phyloP scores from a whole-genome alignment of 2,329 filamentous ascomycete species.

The Penicillium olsonii region DNA sequence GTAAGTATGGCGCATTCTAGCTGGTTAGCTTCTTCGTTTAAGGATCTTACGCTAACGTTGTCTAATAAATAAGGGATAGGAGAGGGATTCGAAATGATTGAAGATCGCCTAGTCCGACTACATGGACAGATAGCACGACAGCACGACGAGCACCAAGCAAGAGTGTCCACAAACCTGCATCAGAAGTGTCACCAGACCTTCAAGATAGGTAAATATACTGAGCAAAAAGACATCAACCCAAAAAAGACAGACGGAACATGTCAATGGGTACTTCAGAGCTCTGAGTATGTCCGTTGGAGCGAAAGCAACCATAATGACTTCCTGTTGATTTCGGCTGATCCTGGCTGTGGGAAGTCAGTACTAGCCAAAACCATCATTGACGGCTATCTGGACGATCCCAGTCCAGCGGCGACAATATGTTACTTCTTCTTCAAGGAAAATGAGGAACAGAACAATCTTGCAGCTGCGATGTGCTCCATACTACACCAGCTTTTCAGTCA shows the following conservation, averaged over 20 bases:
- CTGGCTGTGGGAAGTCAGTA: slow-evolving; percentile 47
- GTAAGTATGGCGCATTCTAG: neutral
- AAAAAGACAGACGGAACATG: slow-evolving; percentile 35
- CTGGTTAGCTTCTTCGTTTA: neutral
- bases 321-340: slow-evolving; percentile 46
- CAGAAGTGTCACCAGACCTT: slow-evolving; percentile 28
- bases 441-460: slow-evolving; percentile 32
- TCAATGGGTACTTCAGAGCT: slow-evolving; percentile 33
- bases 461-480: slow-evolving; percentile 37
- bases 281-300: slow-evolving; percentile 29
- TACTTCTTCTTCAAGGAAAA: slow-evolving; percentile 46
- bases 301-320: slow-evolving; percentile 24
- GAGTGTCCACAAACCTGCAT: slow-evolving; percentile 8
- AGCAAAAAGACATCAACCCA: slow-evolving; percentile 36
- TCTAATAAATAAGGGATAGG: neutral
- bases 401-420: slow-evolving; percentile 26
- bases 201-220: slow-evolving; percentile 29
- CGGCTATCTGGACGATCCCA: slow-evolving; percentile 20
- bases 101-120: slow-evolving; percentile 5
- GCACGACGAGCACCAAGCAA: slow-evolving; percentile 1
- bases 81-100: slow-evolving; percentile 5
- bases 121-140: slow-evolving; percentile 9
- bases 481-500: slow-evolving; percentile 41
- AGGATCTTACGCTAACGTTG: neutral
- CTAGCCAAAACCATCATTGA: slow-evolving; percentile 39